A percentile compares a stretch with the other conserved stretches of the same genome.
phyloP scores from a whole-genome alignment of 495 filamentous ascomycete genomes.

The Penicillium salamii region DNA sequence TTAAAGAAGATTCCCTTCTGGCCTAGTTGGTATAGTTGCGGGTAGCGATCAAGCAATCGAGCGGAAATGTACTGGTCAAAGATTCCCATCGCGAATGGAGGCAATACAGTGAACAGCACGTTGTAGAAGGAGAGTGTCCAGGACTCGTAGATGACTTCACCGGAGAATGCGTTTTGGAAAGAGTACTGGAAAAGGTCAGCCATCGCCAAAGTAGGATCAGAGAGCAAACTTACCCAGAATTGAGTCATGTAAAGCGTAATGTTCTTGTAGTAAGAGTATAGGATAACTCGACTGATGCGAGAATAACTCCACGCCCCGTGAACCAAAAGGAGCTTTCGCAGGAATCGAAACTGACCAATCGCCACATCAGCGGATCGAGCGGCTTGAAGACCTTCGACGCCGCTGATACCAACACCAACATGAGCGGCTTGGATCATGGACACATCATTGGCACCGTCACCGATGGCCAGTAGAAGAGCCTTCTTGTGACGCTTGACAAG shows the following conservation, averaged over 20 bases:
- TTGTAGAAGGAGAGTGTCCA: conserved; percentile 99
- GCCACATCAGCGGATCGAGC: conserved; percentile 94
- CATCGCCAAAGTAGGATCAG: neutral
- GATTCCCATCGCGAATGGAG: conserved; percentile 92
- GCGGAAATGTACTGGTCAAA: conserved; percentile 98
- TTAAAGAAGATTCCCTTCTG: conserved; percentile 94
- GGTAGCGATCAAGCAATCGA: conserved; percentile 93
- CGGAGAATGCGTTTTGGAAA: conserved; percentile 98
- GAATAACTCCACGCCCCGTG: conserved; percentile 98
- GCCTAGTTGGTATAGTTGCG: conserved; percentile 90
- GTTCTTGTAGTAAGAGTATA: conserved; percentile 99
- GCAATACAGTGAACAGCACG: conserved; percentile 94
- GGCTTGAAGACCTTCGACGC: conserved; percentile 97
- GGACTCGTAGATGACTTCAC: conserved; percentile 97
- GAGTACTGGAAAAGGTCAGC: conserved; percentile 65
- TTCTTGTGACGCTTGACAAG: conserved; percentile 95
- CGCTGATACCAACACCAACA: conserved; percentile 96
- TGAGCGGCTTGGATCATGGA: conserved; percentile 99
- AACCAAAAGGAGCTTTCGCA: conserved; percentile 91
- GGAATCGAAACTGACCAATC: conserved; percentile 94
- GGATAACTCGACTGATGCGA: conserved; percentile 89
- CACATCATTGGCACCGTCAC: conserved; percentile 97
- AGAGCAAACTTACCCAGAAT: conserved; percentile 73
- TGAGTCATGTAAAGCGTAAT: conserved; percentile 98
- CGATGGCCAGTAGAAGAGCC: conserved; percentile 89